A percentile compares a stretch with the other conserved stretches of the same genome.
Evolutionary conservation across 2,329 filamentous ascomycete species (phyloP).

Genomic region (Coniochaeta pulveracea): DNA sequence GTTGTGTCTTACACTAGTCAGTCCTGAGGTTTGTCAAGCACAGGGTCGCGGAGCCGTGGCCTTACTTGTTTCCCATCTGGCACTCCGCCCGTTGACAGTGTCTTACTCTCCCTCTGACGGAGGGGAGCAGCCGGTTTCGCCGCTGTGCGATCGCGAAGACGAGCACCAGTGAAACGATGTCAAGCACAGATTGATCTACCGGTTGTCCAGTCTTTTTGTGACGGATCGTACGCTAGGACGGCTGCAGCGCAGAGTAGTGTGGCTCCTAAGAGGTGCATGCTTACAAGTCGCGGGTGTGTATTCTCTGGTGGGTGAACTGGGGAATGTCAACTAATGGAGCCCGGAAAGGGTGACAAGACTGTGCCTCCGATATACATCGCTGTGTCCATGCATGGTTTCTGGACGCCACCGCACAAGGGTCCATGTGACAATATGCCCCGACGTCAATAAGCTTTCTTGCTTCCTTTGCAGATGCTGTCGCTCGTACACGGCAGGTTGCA

Average conservation of each 20-base stretch:
- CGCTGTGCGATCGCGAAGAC: neutral
- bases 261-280: neutral
- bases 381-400: neutral
- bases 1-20: neutral
- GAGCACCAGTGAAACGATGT: constrained; percentile 1
- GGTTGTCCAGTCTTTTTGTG: neutral
- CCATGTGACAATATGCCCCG: neutral
- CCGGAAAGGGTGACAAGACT: neutral
- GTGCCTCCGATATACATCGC: neutral
- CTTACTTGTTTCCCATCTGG: neutral
- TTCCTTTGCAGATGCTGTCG: neutral
- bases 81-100: neutral
- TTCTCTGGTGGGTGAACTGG: neutral
- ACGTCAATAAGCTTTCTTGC: neutral
- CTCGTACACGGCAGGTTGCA: neutral
- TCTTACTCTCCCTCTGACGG: neutral
- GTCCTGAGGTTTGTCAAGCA: neutral
- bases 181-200: neutral
- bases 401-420: neutral
- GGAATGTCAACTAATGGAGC: neutral
- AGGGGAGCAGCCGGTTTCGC: neutral
- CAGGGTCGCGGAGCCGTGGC: neutral
- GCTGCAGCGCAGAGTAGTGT: neutral
- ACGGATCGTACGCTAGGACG: neutral
- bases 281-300: neutral